phyloP scores from a whole-genome alignment of 1,284 basidiomycete genomes.

The Microbotryomycetes sp. region DNA sequence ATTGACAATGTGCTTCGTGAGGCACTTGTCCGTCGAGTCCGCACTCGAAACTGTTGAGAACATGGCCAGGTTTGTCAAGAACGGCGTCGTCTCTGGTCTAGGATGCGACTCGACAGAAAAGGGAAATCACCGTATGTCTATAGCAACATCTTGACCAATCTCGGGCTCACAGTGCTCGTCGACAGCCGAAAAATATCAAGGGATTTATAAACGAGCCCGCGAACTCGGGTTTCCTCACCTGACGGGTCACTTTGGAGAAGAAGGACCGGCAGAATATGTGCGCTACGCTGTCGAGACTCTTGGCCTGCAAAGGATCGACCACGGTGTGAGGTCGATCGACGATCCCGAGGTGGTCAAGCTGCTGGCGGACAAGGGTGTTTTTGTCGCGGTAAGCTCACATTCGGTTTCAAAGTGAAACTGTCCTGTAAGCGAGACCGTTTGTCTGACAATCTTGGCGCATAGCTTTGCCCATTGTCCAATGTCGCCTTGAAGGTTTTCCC shows the following conservation, averaged over 20 bases:
- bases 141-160: too few relatives aligned
- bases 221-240: slow-evolving; percentile 23
- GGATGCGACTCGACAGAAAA: slow-evolving; percentile 30
- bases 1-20: slow-evolving; percentile 32
- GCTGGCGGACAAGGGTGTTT: slow-evolving; percentile 18
- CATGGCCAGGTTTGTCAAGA: slow-evolving; percentile 21
- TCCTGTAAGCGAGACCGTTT: background rate
- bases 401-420: background rate
- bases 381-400: slow-evolving; percentile 11
- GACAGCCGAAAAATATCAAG: slow-evolving; percentile 19
- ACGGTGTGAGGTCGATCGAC: slow-evolving; percentile 32
- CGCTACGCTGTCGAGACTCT: slow-evolving; percentile 24
- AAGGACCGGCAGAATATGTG: slow-evolving; percentile 32
- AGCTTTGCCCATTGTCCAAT: slow-evolving; percentile 33
- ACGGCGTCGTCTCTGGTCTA: slow-evolving; percentile 28
- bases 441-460: too few relatives aligned
- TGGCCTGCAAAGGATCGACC: slow-evolving; percentile 33
- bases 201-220: slow-evolving; percentile 26
- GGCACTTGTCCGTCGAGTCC: slow-evolving; percentile 24
- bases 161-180: background rate
- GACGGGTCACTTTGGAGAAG: slow-evolving; percentile 34
- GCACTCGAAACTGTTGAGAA: slow-evolving; percentile 24
- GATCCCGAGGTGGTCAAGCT: slow-evolving; percentile 28
- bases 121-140: slow-evolving; percentile 24
- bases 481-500: slow-evolving; percentile 11